Base-by-base conservation (phyloP, 129 eudicot species). In the Tagetes erecta region DNA sequence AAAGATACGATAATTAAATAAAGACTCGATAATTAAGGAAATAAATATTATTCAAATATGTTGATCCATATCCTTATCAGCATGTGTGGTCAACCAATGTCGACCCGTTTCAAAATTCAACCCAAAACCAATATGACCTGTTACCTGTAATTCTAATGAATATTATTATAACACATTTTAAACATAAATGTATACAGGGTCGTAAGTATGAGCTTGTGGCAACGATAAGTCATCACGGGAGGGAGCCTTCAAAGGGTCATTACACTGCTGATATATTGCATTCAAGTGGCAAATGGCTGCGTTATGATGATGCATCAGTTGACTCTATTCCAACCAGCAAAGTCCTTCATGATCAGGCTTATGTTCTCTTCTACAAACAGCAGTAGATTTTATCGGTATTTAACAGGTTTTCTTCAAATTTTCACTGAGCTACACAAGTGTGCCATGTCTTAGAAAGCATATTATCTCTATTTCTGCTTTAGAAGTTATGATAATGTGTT, bases 181-280 rank as follows among this genome's bases (percentile, higher is more conserved):
- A 41, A 68, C 34, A 57, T 68, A 57, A 70, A 62, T 1, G 27
- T 58, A 34, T 37, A 51, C 86, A 91, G 97, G 88, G 90, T 76
- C 76, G 85, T 53, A 88, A 44, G 30, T 91, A 88, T 57, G 95
- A 86, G 83, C 95, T 91, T 30, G 97, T 91, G 38, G 97, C 90
- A 35, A 86, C 95, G 2, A 78, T 91, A 55, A 91, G 90, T 73
- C 97, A 91, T 80, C 97, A 91, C 67, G 97, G 97, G 39, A 67
- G 83, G 50, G 97, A 91, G 63, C 95, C 97, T n/a, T 86, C 90
- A 42, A 88, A 88, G 77, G 97, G 97, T 8, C 97, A 91, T 59
- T 91, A 91, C 70, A 91, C 92, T 13, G 88, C 92, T 7, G 97
- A 91, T 81, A 76, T 89, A 6, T 82, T 84, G 59, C 91, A 88